phyloP scores from a whole-genome alignment of 2,329 filamentous ascomycete genomes.

The Ophiocordyceps camponoti-leonardi region DNA sequence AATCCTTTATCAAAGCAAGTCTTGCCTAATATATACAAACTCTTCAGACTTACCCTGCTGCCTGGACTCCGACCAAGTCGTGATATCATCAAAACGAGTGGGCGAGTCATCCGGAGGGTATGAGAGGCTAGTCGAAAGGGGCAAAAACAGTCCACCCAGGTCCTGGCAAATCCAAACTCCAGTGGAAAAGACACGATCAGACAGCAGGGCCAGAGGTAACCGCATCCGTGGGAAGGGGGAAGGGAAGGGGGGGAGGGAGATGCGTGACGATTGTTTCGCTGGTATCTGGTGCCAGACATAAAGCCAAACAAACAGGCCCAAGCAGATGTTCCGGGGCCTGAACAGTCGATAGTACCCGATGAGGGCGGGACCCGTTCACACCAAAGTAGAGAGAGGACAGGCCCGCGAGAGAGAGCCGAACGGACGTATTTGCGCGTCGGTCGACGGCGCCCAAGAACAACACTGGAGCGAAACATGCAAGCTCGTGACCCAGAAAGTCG shows the following conservation, averaged over 20 bases:
- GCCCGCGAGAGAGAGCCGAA: conserved; percentile 3
- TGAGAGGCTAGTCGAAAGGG: not conserved
- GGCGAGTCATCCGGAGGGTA: conserved; percentile 6
- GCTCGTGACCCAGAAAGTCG: conserved; percentile 2
- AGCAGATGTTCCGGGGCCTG: conserved; percentile 15
- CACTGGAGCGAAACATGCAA: conserved; percentile 1
- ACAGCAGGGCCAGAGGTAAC: conserved; percentile 14
- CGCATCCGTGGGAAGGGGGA: conserved; percentile 5
- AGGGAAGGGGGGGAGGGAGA: not conserved
- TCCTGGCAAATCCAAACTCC: conserved; percentile 9
- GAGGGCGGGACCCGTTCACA: conserved; percentile 3
- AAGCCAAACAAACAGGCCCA: conserved; percentile 12
- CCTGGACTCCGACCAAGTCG: conserved; percentile 23
- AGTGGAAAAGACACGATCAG: conserved; percentile 12
- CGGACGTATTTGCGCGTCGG: not conserved
- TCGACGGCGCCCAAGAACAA: not conserved
- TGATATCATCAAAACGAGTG: conserved; percentile 8
- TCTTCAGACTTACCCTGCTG: conserved; percentile 34
- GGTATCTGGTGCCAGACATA: conserved; percentile 14
- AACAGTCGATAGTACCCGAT: conserved; percentile 8
- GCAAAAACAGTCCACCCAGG: conserved; percentile 3
- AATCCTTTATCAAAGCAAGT: conserved; percentile 20
- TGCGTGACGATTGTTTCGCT: conserved; percentile 12
- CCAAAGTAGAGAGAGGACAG: conserved; percentile 7
- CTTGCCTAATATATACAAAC: conserved; percentile 36